These are phyloP conservation scores for Eutrema heterophyllum DNA, from an alignment of 345 rosid species.

Conservation along the genomic window DNA sequence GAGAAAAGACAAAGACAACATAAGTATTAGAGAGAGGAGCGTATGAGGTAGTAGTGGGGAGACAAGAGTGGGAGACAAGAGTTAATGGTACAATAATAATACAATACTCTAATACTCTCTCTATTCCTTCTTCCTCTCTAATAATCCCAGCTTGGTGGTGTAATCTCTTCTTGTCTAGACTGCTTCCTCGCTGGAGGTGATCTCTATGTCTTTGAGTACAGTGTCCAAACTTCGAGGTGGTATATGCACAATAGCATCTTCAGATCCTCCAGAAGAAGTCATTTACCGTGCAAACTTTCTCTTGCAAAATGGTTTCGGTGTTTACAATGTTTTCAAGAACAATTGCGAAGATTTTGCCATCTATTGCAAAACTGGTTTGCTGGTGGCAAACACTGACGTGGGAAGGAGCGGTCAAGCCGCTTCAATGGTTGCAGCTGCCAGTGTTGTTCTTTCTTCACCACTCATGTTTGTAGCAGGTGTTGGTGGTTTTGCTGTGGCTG, in stretches of 20 bases:
- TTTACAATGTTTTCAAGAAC: slow-evolving; percentile 37
- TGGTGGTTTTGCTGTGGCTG: slow-evolving; percentile 52
- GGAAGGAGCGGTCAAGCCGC: too few species aligned
- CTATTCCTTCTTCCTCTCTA: too few species aligned
- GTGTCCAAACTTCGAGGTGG: slow-evolving; percentile 71
- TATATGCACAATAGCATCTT: slow-evolving; percentile 56
- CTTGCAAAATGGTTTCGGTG: slow-evolving; percentile 67
- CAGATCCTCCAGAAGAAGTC: slow-evolving; percentile 63
- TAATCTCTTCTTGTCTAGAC: slow-evolving; percentile 61
- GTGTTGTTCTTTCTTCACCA: slow-evolving; percentile 49
- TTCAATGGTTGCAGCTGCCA: not conserved
- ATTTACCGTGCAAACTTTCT: slow-evolving; percentile 61
- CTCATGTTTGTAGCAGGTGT: slow-evolving; percentile 55
- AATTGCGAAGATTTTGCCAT: too few species aligned
- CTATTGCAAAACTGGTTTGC: too few species aligned
- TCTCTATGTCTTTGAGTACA: slow-evolving; percentile 61
- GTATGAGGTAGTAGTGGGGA: too few species aligned
- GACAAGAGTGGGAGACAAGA: too few species aligned
- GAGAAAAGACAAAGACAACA: too few species aligned
- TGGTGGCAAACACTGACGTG: slow-evolving; percentile 42
- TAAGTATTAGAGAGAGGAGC: too few species aligned
- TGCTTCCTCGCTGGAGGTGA: slow-evolving; percentile 71
- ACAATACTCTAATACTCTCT: too few species aligned
- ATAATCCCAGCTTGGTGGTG: slow-evolving; percentile 49
- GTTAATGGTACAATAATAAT: too few species aligned